Percentiles rank a stretch among this genome's conserved stretches.
These are phyloP conservation scores for Rosa lucieae DNA, from an alignment of 306 rosid genomes.

Conservation along the genomic window DNA sequence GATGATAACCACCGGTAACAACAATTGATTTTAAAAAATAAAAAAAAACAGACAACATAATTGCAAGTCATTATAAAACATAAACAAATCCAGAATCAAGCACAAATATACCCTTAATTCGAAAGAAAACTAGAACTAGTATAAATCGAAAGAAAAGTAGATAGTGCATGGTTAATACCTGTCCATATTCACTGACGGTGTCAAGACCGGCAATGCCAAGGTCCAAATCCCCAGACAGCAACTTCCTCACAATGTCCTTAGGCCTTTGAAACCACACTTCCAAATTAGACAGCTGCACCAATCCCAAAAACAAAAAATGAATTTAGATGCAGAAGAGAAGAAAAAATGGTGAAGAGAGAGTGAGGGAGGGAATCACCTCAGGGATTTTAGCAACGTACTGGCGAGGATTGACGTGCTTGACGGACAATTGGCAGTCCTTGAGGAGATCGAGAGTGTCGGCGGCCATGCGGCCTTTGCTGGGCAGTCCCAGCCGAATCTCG, in stretches of 20 bases:
- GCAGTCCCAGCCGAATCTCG: conserved; percentile 79
- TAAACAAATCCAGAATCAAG: background rate
- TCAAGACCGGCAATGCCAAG: conserved; percentile 94
- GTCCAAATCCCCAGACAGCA: conserved; percentile 87
- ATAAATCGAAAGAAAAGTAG: too few relatives aligned
- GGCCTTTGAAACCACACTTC: conserved; percentile 98
- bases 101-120: background rate
- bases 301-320: background rate
- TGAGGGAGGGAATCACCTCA: conserved; percentile 40
- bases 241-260: conserved; percentile 72
- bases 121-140: background rate
- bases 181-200: conserved; percentile 66
- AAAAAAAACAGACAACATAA: background rate
- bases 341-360: background rate
- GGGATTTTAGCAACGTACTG: conserved; percentile 89
- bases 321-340: background rate
- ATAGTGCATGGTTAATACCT: conserved; percentile 30
- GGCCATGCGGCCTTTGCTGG: conserved; percentile 94
- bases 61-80: background rate
- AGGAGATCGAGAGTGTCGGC: conserved; percentile 81
- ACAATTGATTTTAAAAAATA: background rate
- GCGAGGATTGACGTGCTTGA: conserved; percentile 84
- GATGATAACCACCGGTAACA: background rate
- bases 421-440: conserved; percentile 87
- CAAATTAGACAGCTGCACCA: conserved; percentile 63